phyloP scores from a whole-genome alignment of 495 filamentous ascomycete species.

The Aspergillus heteromorphus region DNA sequence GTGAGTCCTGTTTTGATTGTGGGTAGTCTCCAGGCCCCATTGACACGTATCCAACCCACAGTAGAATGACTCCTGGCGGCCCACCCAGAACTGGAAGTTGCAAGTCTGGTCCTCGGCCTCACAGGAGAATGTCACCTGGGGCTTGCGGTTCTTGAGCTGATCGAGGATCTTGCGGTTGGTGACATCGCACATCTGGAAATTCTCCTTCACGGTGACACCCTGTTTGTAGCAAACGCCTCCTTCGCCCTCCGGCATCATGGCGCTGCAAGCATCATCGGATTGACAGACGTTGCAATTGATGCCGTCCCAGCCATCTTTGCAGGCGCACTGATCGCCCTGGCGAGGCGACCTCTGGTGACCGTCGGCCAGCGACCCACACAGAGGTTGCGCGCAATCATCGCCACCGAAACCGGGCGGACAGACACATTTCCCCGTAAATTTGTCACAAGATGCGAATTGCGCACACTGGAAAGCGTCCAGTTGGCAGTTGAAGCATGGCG shows the following conservation, averaged over 20 bases:
- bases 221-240: constrained; percentile 88
- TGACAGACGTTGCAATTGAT: constrained; percentile 98
- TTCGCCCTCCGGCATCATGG: constrained; percentile 71
- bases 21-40: constrained; percentile 60
- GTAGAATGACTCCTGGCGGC: constrained; percentile 90
- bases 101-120: constrained; percentile 66
- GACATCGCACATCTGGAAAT: constrained; percentile 96
- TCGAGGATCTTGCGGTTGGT: constrained; percentile 90
- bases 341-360: constrained; percentile 69
- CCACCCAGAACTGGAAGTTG: constrained; percentile 98
- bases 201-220: constrained; percentile 84
- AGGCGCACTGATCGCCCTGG: constrained; percentile 65
- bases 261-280: constrained; percentile 72
- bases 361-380: constrained; percentile 83
- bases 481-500: constrained; percentile 92
- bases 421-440: constrained; percentile 81
- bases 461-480: constrained; percentile 84
- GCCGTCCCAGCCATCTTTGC: constrained; percentile 92
- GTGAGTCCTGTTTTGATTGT: constrained; percentile 69
- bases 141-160: constrained; percentile 73
- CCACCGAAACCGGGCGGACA: constrained; percentile 91
- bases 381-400: constrained; percentile 80
- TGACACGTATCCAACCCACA: constrained; percentile 79
- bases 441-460: constrained; percentile 81
- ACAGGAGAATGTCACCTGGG: constrained; percentile 92